Conservation (phyloP, 352 stramenopile species). For the Elongisporangium prolatum region DNA sequence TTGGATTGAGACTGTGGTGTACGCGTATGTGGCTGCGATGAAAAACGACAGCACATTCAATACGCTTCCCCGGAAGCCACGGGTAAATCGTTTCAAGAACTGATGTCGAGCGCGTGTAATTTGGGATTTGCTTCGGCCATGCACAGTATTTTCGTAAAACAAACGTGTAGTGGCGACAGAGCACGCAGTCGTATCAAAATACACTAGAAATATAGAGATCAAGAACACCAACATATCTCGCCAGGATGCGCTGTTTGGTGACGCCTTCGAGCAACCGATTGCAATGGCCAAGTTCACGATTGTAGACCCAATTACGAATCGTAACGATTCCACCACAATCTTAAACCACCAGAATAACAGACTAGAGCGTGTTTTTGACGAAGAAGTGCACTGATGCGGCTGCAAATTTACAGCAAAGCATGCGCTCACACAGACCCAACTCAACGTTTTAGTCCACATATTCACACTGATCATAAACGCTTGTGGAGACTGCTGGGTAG, state of each 20-base stretch:
- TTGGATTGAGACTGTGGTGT: background rate
- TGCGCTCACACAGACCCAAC: slow-evolving; percentile 1
- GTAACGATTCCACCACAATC: background rate
- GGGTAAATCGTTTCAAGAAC: slow-evolving; percentile 7
- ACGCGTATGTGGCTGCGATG: slow-evolving; percentile 2
- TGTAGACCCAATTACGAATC: background rate
- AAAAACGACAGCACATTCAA: background rate
- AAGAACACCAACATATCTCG: background rate
- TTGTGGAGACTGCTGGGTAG: background rate
- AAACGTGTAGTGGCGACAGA: background rate
- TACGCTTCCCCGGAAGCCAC: background rate
- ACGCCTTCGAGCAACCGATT: background rate
- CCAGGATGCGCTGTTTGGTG: background rate
- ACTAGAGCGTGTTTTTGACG: background rate
- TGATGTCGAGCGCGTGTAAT: background rate
- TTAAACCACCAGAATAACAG: slow-evolving; percentile 7
- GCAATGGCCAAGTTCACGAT: no score
- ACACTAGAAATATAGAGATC: background rate
- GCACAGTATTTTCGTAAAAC: background rate
- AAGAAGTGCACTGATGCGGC: background rate
- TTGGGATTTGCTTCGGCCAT: background rate
- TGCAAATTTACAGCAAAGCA: slow-evolving; percentile 3
- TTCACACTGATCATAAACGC: background rate
- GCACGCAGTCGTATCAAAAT: slow-evolving; percentile 3
- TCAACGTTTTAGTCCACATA: slow-evolving; percentile 4